phyloP scores from a whole-genome alignment of 2,329 filamentous ascomycete species.

The Chaetomium globosum region DNA sequence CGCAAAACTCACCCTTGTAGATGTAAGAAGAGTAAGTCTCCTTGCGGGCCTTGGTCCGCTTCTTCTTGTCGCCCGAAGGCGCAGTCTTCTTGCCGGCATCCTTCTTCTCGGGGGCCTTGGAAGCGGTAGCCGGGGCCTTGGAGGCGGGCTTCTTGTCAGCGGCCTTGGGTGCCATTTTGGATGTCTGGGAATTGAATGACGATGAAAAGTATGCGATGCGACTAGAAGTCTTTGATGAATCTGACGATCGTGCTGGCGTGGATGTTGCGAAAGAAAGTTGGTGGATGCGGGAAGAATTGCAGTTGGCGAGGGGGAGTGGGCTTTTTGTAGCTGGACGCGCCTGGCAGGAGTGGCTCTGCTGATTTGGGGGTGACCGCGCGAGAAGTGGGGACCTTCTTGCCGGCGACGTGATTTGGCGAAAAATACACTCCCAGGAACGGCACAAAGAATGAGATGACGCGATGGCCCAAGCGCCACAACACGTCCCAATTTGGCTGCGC shows the following conservation, averaged over 20 bases:
- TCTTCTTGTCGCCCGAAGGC: conserved; percentile 98
- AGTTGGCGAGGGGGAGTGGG: conserved; percentile 55
- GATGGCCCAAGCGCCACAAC: conserved; percentile 38
- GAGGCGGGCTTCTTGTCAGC: conserved; percentile 97
- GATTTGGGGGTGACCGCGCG: conserved; percentile 49
- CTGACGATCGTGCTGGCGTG: conserved; percentile 33
- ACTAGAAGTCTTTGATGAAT: conserved; percentile 37
- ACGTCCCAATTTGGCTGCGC: conserved; percentile 31
- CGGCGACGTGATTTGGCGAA: conserved; percentile 37
- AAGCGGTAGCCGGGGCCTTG: conserved; percentile 83
- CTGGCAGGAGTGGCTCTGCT: conserved; percentile 56
- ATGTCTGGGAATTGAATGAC: conserved; percentile 36
- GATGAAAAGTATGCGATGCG: conserved; percentile 36
- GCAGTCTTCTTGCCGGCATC: conserved; percentile 99
- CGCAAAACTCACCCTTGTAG: conserved; percentile 82
- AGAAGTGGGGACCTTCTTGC: conserved; percentile 32
- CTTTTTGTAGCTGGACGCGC: conserved; percentile 65
- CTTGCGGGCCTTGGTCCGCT: conserved; percentile 99
- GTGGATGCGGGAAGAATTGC: conserved; percentile 50
- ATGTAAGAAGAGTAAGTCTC: conserved; percentile 99
- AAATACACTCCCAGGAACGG: conserved; percentile 34
- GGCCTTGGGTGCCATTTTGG: conserved; percentile 94
- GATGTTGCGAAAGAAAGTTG: conserved; percentile 48
- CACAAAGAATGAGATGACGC: conserved; percentile 30
- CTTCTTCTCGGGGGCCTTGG: conserved; percentile 87